Base-by-base conservation (phyloP, 2,329 filamentous ascomycete species). In the Beauveria sp. region DNA sequence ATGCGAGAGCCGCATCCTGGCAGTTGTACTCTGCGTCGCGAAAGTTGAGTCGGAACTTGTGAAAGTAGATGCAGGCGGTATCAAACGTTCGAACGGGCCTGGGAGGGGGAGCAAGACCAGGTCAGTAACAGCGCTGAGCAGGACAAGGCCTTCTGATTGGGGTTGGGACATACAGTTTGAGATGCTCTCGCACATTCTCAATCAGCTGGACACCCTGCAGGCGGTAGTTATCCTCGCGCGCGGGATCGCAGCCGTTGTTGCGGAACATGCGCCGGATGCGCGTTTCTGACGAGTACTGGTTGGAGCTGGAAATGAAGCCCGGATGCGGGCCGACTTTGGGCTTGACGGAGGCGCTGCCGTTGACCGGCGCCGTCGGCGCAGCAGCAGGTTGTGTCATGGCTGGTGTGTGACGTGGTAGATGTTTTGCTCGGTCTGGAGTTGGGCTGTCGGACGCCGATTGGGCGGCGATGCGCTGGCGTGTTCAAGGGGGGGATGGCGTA, bases 41-140 rank as follows among this genome's bases (percentile, higher is more conserved):
- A 69, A 96, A 92, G 51, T 88, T 84, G 57, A 97, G 82, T 37
- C 93, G 87, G 72, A 97, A 97, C 67, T 92, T 92, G 79, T 97
- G 93, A 71, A 92, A 99, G 72, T 96, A 96, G 18, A 90, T 87
- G 64, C 89, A 91, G 1, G 94, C 94, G 0, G 93, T 96, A 67
- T 93, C 90, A 73, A 91, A 97, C 0, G 94, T 97, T 63, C 90
- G 88, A 26, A 97, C 86, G 2, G 94, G 94, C 51, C 90, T 92
- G 63, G 14, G 50, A 30, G 6, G 22, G 48, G 60, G 50, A 8
- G 47, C 20, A 28, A 28, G 20, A 12, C 18, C 22, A 12, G 5
- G 26, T 51, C 8, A 30, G 51, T 28, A 40, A 22, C 18, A 43
- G 18, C 41, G 41, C 41, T 43, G 41, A 43, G 18, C n/a, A 43